Percentiles rank a stretch among this genome's conserved stretches.
Conservation (phyloP, 2,329 filamentous ascomycete genomes). For the Xylaria multiplex region DNA sequence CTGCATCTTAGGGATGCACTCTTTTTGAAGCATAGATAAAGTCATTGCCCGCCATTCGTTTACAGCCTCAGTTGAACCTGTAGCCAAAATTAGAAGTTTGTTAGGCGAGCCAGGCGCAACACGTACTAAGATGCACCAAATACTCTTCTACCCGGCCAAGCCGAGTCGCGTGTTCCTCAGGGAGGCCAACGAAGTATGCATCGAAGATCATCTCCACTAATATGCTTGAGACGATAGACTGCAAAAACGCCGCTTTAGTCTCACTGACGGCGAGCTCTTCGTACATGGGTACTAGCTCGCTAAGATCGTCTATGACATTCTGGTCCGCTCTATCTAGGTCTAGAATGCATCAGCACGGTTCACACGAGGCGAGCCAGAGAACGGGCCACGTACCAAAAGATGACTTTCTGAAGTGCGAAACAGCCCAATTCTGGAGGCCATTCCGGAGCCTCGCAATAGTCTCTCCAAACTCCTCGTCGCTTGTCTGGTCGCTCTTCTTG, state of each 20-base stretch:
- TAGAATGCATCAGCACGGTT: conserved; percentile 40
- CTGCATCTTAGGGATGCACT: conserved; percentile 58
- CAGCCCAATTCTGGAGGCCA: conserved; percentile 78
- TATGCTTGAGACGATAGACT: conserved; percentile 68
- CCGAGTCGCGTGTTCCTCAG: conserved; percentile 61
- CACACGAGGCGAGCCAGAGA: neutral
- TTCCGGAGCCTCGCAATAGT: conserved; percentile 71
- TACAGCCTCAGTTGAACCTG: conserved; percentile 61
- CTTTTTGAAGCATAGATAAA: conserved; percentile 66
- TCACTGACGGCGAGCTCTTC: conserved; percentile 61
- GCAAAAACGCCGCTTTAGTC: conserved; percentile 69
- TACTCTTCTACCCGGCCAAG: conserved; percentile 61
- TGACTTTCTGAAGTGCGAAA: conserved; percentile 72
- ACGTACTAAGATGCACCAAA: conserved; percentile 55
- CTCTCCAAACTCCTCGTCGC: conserved; percentile 74
- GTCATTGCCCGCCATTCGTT: conserved; percentile 76
- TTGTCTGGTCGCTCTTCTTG: conserved; percentile 67
- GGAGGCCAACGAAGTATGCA: conserved; percentile 71
- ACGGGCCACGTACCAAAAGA: conserved; percentile 60
- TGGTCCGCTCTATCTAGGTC: conserved; percentile 57
- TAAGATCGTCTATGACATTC: conserved; percentile 52
- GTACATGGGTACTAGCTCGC: conserved; percentile 65
- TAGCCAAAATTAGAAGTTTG: conserved; percentile 38
- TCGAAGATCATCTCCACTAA: conserved; percentile 71
- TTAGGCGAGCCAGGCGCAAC: conserved; percentile 23